These are phyloP conservation scores for Chloroidium sp. DNA, from an alignment of 163 green algal species.

Conservation along the genomic window DNA sequence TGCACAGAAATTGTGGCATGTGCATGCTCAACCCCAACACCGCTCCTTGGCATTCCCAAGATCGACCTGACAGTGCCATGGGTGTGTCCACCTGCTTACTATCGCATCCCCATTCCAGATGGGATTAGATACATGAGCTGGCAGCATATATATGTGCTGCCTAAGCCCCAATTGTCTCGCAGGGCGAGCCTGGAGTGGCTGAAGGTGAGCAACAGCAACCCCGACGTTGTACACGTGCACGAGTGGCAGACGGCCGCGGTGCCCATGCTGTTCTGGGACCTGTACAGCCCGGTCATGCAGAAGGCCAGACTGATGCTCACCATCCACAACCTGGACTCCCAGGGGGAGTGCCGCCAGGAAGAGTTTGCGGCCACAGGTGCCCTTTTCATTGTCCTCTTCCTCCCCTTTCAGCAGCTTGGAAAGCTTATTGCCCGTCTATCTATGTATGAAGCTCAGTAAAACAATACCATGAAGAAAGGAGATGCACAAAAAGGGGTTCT, in stretches of 20 bases:
- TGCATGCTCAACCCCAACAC: too few species aligned
- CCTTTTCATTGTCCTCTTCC: slow-evolving; percentile 32
- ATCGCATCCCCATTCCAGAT: neutral
- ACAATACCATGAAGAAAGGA: too few species aligned
- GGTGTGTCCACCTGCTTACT: too few species aligned
- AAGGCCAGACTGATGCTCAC: slow-evolving; percentile 67
- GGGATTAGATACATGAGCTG: neutral
- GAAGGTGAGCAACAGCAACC: slow-evolving; percentile 40
- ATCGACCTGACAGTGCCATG: too few species aligned
- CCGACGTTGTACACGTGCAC: slow-evolving; percentile 84
- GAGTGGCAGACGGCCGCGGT: slow-evolving; percentile 82
- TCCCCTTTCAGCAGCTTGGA: slow-evolving; percentile 44
- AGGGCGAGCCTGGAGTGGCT: slow-evolving; percentile 60
- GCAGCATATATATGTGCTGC: too few species aligned
- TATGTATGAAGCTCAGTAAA: neutral
- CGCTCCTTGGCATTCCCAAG: too few species aligned
- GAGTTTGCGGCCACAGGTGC: slow-evolving; percentile 69
- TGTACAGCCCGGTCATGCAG: slow-evolving; percentile 51
- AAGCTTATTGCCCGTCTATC: neutral
- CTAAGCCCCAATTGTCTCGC: neutral
- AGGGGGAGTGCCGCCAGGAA: slow-evolving; percentile 76
- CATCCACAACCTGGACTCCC: slow-evolving; percentile 96
- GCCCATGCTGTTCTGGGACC: slow-evolving; percentile 78
- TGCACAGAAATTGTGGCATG: too few species aligned
- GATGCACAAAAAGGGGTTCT: too few species aligned